Conservation (phyloP, 176 grass and related monocot species). For the maize (Zea mays) region DNA sequence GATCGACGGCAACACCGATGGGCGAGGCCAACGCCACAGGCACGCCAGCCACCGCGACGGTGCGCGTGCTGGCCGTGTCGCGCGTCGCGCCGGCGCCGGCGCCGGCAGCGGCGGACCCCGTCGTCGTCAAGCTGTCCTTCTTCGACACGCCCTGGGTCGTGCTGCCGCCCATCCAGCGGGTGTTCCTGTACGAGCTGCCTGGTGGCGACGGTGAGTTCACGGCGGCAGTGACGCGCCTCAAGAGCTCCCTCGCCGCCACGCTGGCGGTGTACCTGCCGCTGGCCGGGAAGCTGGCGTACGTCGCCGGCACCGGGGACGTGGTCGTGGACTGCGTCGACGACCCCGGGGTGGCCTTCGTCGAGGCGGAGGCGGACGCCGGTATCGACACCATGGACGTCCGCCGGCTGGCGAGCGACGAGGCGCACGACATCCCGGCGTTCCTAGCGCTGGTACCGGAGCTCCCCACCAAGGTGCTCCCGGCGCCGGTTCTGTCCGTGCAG, state of each 20-base stretch:
- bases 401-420: slow-evolving; percentile 38
- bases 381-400: background rate
- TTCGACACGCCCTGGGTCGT: slow-evolving; percentile 48
- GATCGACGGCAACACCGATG: background rate
- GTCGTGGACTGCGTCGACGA: slow-evolving; percentile 27
- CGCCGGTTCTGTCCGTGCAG: slow-evolving; percentile 49
- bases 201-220: background rate
- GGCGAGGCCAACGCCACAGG: slow-evolving; percentile 21
- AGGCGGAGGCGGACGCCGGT: slow-evolving; percentile 1
- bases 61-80: slow-evolving; percentile 32
- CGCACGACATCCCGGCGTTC: slow-evolving; percentile 46
- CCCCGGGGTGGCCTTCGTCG: slow-evolving; percentile 29
- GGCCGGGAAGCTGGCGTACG: slow-evolving; percentile 15
- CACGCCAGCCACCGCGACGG: background rate
- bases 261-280: slow-evolving; percentile 30
- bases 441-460: slow-evolving; percentile 22
- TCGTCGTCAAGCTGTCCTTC: slow-evolving; percentile 33
- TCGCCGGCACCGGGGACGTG: slow-evolving; percentile 7
- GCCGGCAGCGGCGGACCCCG: background rate
- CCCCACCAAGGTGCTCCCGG: slow-evolving; percentile 4
- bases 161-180: slow-evolving; percentile 39
- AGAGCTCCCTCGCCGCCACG: slow-evolving; percentile 17
- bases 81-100: slow-evolving; percentile 15
- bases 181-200: slow-evolving; percentile 34
- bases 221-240: background rate